A percentile compares a stretch with the other conserved stretches of the same genome.
phyloP scores from a whole-genome alignment of 2,329 filamentous ascomycete genomes.

The Aquanectria penicillioides region DNA sequence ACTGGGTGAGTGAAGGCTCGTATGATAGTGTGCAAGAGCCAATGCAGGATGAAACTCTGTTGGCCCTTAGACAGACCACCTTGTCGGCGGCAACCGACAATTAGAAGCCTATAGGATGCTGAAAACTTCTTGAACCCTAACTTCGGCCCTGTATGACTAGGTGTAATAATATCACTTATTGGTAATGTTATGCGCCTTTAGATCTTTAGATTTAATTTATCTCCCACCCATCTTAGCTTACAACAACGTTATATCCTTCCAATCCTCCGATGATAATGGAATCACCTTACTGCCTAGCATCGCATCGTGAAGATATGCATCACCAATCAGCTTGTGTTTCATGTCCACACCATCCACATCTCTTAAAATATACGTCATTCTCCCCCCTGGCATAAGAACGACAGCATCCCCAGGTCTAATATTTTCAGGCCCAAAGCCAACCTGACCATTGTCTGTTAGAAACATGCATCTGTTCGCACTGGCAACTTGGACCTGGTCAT shows the following conservation, averaged over 20 bases:
- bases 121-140: too few species aligned
- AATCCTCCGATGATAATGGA: neutral
- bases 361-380: slow-evolving; percentile 7
- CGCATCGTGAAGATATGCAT: neutral
- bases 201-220: too few species aligned
- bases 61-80: too few species aligned
- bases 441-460: neutral
- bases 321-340: neutral
- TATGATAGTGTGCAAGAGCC: too few species aligned
- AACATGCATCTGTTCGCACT: neutral
- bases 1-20: too few species aligned
- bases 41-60: too few species aligned
- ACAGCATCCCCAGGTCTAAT: neutral
- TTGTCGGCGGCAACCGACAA: too few species aligned
- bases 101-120: too few species aligned
- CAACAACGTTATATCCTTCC: neutral
- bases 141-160: too few species aligned
- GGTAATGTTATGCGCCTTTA: too few species aligned
- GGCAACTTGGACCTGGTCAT: neutral
- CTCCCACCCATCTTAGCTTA: too few species aligned
- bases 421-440: slow-evolving; percentile 1
- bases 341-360: neutral
- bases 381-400: neutral
- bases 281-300: neutral
- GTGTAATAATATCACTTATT: too few species aligned